Conservation (phyloP, 768 basidiomycete species). For the Termitomyces sp. region DNA sequence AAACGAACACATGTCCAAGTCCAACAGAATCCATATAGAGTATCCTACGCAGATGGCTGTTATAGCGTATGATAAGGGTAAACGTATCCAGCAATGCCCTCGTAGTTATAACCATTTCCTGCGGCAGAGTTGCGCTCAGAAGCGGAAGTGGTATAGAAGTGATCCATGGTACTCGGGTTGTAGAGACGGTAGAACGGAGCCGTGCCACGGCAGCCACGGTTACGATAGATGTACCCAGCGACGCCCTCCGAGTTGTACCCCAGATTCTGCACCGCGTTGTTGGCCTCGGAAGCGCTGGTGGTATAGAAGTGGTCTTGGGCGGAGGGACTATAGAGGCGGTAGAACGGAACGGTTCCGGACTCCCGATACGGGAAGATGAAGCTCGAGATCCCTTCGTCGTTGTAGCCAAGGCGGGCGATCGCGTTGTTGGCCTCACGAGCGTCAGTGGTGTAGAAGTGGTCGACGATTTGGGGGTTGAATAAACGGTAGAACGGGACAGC, state of each 20-base stretch:
- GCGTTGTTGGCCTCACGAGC: conserved; percentile 10
- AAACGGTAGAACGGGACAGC: conserved; percentile 1
- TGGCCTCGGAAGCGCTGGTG: conserved; percentile 13
- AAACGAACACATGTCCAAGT: background rate
- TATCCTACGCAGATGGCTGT: background rate
- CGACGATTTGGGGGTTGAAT: background rate
- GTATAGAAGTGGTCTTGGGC: conserved; percentile 21
- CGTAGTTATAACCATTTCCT: background rate
- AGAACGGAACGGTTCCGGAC: conserved; percentile 18
- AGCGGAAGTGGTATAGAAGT: conserved; percentile 21
- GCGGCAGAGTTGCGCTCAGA: conserved; percentile 7
- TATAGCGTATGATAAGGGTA: background rate
- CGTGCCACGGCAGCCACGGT: background rate
- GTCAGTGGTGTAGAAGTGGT: conserved; percentile 17
- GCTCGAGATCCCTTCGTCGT: conserved; percentile 10
- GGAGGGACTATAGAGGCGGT: conserved; percentile 16
- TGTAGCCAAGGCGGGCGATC: background rate
- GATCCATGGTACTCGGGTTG: conserved; percentile 12
- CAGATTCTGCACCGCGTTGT: background rate
- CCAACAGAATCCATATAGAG: too few species aligned
- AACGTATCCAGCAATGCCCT: conserved; percentile 10
- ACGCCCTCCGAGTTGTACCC: conserved; percentile 17
- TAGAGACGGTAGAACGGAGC: conserved; percentile 20
- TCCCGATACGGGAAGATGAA: conserved; percentile 8
- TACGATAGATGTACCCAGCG: conserved; percentile 18